A percentile compares a stretch with the other conserved stretches of the same genome.
phyloP scores from a whole-genome alignment of 257 asterid genomes.

The Echium plantagineum region DNA sequence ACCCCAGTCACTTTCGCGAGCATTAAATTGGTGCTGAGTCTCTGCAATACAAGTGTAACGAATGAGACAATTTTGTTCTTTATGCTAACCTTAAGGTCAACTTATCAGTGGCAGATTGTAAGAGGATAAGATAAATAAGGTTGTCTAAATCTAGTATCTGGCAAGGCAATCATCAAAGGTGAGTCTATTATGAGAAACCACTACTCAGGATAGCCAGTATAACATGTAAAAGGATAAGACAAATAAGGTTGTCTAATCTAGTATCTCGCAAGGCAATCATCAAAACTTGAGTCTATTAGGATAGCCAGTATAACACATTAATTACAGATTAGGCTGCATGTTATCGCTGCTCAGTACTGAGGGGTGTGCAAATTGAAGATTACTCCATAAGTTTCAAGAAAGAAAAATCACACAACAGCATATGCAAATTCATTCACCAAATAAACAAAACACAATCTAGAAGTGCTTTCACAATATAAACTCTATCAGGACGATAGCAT shows the following conservation, averaged over 20 bases:
- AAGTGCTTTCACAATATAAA: too few species aligned
- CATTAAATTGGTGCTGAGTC: constrained; percentile 36
- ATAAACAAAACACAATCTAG: too few species aligned
- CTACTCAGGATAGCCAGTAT: not conserved
- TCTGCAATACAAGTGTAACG: constrained; percentile 17
- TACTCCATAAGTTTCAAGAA: too few species aligned
- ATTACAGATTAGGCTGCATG: not conserved
- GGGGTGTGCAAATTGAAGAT: not conserved
- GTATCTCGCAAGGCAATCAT: not conserved
- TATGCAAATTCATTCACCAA: too few species aligned
- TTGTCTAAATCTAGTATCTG: not conserved
- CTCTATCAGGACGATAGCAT: not conserved
- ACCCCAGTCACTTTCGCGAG: constrained; percentile 46
- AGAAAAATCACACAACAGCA: too few species aligned
- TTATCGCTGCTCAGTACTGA: not conserved
- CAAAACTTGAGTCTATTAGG: not conserved
- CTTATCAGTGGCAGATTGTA: not conserved
- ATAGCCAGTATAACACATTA: not conserved
- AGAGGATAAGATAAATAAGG: not conserved
- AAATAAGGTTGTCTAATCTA: not conserved
- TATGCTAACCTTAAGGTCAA: not conserved
- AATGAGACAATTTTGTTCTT: not conserved
- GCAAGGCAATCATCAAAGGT: not conserved
- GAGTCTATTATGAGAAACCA: not conserved
- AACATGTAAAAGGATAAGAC: not conserved